These are phyloP conservation scores for Periconia digitata DNA, from an alignment of 2,329 filamentous ascomycete species.

Conservation along the genomic window DNA sequence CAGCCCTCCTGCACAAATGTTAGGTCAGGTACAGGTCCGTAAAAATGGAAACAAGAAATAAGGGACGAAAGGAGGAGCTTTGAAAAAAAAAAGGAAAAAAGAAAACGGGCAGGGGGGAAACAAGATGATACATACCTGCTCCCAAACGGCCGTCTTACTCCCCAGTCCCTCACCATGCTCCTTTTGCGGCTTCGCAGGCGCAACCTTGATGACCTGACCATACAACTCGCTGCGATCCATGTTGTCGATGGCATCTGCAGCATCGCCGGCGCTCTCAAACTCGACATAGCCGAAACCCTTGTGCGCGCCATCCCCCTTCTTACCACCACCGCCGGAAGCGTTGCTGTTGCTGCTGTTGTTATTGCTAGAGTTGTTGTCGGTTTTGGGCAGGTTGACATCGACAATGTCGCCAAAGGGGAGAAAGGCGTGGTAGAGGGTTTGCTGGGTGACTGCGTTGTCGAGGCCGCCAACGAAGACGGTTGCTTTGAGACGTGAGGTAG, in stretches of 20 bases:
- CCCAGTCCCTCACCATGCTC: conserved; percentile 83
- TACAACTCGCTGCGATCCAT: conserved; percentile 98
- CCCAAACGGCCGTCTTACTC: conserved; percentile 93
- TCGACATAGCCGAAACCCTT: conserved; percentile 96
- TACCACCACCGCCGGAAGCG: too few relatives aligned
- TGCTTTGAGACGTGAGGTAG: conserved; percentile 72
- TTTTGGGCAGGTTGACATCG: conserved; percentile 78
- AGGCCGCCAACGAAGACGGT: conserved; percentile 93
- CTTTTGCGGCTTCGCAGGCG: conserved; percentile 88
- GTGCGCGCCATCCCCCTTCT: conserved; percentile 55
- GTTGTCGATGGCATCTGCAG: conserved; percentile 94
- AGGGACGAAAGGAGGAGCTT: conserved; percentile 2
- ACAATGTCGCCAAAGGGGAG: conserved; percentile 95
- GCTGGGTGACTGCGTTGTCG: conserved; percentile 72
- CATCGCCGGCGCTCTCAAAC: conserved; percentile 82
- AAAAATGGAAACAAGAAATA: background rate
- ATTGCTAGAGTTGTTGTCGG: conserved; percentile 75
- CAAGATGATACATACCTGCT: conserved; percentile 68
- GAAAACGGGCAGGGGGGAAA: background rate
- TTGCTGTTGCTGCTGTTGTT: conserved; percentile 56
- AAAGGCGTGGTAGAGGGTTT: conserved; percentile 85
- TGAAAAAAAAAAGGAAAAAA: background rate
- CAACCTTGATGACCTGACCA: conserved; percentile 88
- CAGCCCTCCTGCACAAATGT: conserved; percentile 74
- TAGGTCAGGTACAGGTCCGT: conserved; percentile 7